Percentiles rank a stretch among this genome's conserved stretches.
Conservation (phyloP, 306 rosid genomes). For the Fagus crenata region DNA sequence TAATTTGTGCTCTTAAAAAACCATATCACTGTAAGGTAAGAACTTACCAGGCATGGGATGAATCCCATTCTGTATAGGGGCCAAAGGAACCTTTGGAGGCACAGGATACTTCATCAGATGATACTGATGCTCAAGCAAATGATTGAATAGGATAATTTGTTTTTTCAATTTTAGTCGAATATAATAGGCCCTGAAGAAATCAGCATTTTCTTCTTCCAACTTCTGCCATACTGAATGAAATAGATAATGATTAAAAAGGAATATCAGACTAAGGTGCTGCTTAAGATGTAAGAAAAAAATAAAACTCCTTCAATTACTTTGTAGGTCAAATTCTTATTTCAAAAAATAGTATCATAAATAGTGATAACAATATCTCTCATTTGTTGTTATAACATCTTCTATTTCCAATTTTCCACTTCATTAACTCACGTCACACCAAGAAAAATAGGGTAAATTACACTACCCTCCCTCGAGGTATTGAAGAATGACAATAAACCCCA, state of each 20-base stretch:
- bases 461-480: too few species aligned
- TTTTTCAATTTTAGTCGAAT: slow-evolving; percentile 88
- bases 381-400: slow-evolving; percentile 8
- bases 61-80: slow-evolving; percentile 94
- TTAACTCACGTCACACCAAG: background rate
- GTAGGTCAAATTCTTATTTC: background rate
- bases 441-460: too few species aligned
- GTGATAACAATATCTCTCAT: slow-evolving; percentile 4
- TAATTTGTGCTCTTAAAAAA: slow-evolving; percentile 1
- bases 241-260: slow-evolving; percentile 27
- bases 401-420: background rate
- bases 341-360: background rate
- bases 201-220: slow-evolving; percentile 98
- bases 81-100: slow-evolving; percentile 88
- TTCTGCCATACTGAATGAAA: slow-evolving; percentile 87
- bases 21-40: slow-evolving; percentile 36
- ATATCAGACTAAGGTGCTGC: slow-evolving; percentile 15
- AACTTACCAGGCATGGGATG: slow-evolving; percentile 92
- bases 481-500: too few species aligned
- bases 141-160: slow-evolving; percentile 85
- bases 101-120: slow-evolving; percentile 73
- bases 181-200: slow-evolving; percentile 93
- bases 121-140: slow-evolving; percentile 86
- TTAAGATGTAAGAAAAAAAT: background rate
- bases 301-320: background rate